Conservation (phyloP, 805 yeast genomes). For the Pichia occidentalis region DNA sequence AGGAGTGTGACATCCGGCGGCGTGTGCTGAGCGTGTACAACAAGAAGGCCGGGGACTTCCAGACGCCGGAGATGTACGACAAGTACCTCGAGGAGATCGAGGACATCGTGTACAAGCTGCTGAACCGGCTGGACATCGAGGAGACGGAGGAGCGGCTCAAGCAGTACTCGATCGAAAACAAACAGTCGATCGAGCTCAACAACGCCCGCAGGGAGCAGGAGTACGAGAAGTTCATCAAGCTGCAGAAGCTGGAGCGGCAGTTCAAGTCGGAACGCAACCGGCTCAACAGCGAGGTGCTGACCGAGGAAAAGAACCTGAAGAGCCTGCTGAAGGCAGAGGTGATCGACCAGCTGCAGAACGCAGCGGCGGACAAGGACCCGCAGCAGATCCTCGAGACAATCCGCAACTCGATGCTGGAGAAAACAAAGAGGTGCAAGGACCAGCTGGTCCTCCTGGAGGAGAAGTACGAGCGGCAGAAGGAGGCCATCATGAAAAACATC, state of each 20-base stretch:
- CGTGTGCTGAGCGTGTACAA: slow-evolving; percentile 74
- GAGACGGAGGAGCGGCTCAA: slow-evolving; percentile 59
- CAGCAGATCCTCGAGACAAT: slow-evolving; percentile 47
- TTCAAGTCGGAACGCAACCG: slow-evolving; percentile 61
- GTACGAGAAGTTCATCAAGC: slow-evolving; percentile 51
- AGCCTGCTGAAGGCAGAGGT: slow-evolving; percentile 48
- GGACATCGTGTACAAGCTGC: slow-evolving; percentile 68
- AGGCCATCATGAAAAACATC: slow-evolving; percentile 21
- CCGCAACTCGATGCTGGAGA: slow-evolving; percentile 48
- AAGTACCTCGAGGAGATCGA: slow-evolving; percentile 80
- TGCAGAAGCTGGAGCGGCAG: slow-evolving; percentile 67
- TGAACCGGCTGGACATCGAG: slow-evolving; percentile 62
- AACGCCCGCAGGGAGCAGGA: slow-evolving; percentile 69
- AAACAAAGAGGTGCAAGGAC: slow-evolving; percentile 58
- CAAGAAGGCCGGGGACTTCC: slow-evolving; percentile 70
- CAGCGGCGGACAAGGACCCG: slow-evolving; percentile 30
- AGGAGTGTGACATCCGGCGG: slow-evolving; percentile 85
- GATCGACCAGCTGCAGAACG: slow-evolving; percentile 40
- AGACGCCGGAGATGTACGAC: slow-evolving; percentile 53
- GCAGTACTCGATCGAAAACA: slow-evolving; percentile 67
- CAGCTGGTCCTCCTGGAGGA: slow-evolving; percentile 39
- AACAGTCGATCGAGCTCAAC: slow-evolving; percentile 68
- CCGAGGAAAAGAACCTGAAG: slow-evolving; percentile 41
- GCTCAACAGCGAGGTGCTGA: slow-evolving; percentile 51
- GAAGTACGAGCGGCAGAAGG: slow-evolving; percentile 25